phyloP scores from a whole-genome alignment of 2,329 filamentous ascomycete genomes.

The Bipolaris bicolor region DNA sequence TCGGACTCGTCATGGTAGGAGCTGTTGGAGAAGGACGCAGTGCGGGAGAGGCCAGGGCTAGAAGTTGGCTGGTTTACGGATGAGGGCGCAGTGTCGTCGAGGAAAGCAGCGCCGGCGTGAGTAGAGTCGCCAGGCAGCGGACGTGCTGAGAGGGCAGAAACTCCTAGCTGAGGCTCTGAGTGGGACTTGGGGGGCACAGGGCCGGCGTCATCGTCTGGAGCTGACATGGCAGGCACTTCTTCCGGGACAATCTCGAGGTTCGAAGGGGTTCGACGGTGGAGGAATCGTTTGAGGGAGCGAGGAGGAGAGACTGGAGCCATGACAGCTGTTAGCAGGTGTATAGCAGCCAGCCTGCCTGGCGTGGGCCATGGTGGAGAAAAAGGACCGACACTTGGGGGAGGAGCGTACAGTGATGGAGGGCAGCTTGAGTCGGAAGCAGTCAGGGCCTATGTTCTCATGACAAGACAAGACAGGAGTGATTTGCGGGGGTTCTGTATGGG shows the following conservation, averaged over 20 bases:
- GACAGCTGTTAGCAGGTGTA: conserved; percentile 33
- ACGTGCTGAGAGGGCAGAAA: conserved; percentile 31
- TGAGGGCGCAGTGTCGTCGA: conserved; percentile 54
- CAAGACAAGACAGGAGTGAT: conserved; percentile 25
- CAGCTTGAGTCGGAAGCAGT: conserved; percentile 17
- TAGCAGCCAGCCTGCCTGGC: not conserved
- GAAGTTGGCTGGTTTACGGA: conserved; percentile 53
- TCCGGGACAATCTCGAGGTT: conserved; percentile 40
- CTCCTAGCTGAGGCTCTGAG: conserved; percentile 42
- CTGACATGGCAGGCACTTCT: conserved; percentile 37
- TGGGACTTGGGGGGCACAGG: conserved; percentile 28
- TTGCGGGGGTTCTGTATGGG: conserved; percentile 15
- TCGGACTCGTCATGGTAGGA: conserved; percentile 89
- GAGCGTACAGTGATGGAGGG: conserved; percentile 29
- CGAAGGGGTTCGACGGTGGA: conserved; percentile 41
- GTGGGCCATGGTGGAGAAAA: conserved; percentile 14
- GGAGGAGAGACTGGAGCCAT: conserved; percentile 43
- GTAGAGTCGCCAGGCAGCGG: conserved; percentile 35
- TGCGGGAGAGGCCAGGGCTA: conserved; percentile 70
- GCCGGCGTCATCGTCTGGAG: conserved; percentile 25
- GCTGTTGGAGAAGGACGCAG: conserved; percentile 80
- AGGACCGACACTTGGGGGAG: conserved; percentile 9
- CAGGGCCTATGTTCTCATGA: conserved; percentile 37
- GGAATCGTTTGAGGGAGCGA: conserved; percentile 26
- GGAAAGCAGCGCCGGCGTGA: conserved; percentile 34